These are phyloP conservation scores for Phlyctochytrium arcticum DNA, from an alignment of 192 early-diverging fungal species.

Conservation along the genomic window DNA sequence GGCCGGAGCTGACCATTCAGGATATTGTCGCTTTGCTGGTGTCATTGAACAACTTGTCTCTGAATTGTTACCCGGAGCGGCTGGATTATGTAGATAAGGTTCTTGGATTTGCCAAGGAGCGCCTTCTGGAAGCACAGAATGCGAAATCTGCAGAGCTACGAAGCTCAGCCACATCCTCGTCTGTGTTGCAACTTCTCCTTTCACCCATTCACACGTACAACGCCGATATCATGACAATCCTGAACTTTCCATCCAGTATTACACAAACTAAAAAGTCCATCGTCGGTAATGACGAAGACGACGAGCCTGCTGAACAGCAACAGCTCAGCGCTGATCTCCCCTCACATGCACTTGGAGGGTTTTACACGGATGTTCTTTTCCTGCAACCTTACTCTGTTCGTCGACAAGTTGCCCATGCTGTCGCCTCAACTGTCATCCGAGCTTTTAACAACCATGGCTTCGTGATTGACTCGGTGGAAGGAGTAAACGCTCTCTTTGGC, in stretches of 20 bases:
- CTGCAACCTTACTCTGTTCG: constrained; percentile 81
- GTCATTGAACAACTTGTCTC: constrained; percentile 82
- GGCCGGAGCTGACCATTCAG: constrained; percentile 87
- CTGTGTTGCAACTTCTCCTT: constrained; percentile 79
- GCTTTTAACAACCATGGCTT: constrained; percentile 21
- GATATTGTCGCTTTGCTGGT: constrained; percentile 89
- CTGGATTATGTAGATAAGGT: constrained; percentile 88
- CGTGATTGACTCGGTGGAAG: constrained; percentile 61
- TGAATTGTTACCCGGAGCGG: constrained; percentile 88
- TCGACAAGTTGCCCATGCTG: constrained; percentile 72
- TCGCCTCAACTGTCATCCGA: constrained; percentile 32
- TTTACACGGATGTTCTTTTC: constrained; percentile 80
- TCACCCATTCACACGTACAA: constrained; percentile 76
- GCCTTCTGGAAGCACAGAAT: constrained; percentile 45
- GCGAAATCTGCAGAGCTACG: constrained; percentile 60
- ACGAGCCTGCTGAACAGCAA: background rate
- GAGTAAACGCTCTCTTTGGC: constrained; percentile 74
- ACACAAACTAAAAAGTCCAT: constrained; percentile 9
- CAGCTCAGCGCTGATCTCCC: too few relatives aligned
- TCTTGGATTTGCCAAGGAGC: constrained; percentile 81
- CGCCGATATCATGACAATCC: constrained; percentile 38
- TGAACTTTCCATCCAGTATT: constrained; percentile 52
- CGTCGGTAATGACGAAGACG: too few relatives aligned
- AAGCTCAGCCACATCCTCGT: constrained; percentile 62
- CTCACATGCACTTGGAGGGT: constrained; percentile 54